Percentiles rank a stretch among this genome's conserved stretches.
These are phyloP conservation scores for Microdochium trichocladiopsis DNA, from an alignment of 2,329 filamentous ascomycete species.

Conservation along the genomic window DNA sequence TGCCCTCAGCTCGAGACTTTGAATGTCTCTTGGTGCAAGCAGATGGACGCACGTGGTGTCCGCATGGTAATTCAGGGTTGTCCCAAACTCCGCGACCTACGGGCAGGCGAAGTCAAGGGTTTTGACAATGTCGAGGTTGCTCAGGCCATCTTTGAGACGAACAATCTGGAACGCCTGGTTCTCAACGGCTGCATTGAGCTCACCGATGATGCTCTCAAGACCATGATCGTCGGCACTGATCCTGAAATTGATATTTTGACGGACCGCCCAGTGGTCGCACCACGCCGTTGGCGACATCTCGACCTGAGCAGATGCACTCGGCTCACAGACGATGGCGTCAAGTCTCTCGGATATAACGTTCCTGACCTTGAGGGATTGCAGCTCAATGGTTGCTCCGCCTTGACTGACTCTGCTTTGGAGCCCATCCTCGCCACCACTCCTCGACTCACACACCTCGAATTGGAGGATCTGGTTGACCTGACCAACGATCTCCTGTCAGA, in stretches of 20 bases:
- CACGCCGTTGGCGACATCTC: conserved; percentile 73
- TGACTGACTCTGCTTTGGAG: conserved; percentile 68
- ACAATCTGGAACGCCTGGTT: conserved; percentile 75
- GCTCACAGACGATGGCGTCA: conserved; percentile 68
- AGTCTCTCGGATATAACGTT: conserved; percentile 63
- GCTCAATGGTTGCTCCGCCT: conserved; percentile 66
- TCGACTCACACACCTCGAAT: conserved; percentile 74
- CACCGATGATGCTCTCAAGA: conserved; percentile 64
- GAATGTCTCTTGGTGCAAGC: conserved; percentile 90
- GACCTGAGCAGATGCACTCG: conserved; percentile 74
- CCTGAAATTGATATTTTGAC: conserved; percentile 78
- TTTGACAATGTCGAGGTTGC: conserved; percentile 72
- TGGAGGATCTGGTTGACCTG: conserved; percentile 76
- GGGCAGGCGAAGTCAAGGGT: conserved; percentile 73
- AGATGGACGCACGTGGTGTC: conserved; percentile 73
- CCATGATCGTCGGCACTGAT: conserved; percentile 68
- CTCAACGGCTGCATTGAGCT: conserved; percentile 75
- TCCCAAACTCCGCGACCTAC: conserved; percentile 66
- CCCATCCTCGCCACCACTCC: conserved; percentile 70
- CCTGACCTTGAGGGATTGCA: conserved; percentile 78
- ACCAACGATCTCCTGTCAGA: conserved; percentile 68
- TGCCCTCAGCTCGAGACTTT: conserved; percentile 78
- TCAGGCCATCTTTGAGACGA: conserved; percentile 67
- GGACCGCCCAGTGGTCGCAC: conserved; percentile 66
- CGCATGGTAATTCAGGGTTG: conserved; percentile 68